Evolutionary conservation across 2,329 filamentous ascomycete genomes (phyloP).

Genomic region (Cryphonectria parasitica): DNA sequence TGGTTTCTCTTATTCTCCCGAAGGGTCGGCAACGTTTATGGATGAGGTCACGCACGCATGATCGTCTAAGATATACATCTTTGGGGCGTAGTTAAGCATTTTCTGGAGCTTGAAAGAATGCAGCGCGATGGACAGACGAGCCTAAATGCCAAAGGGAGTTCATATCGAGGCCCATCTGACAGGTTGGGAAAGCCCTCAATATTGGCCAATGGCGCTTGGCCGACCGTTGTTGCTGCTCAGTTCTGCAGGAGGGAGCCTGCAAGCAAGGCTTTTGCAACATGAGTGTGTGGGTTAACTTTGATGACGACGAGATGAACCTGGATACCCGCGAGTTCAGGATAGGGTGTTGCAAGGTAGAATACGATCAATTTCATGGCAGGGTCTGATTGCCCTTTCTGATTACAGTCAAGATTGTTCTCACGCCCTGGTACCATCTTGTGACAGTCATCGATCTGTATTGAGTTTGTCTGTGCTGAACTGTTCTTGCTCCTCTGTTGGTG

Average conservation of each 20-base stretch:
- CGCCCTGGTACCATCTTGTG: background rate
- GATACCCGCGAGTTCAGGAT: constrained; percentile 8
- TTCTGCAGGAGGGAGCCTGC: background rate
- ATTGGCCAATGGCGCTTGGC: background rate
- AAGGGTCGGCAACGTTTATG: background rate
- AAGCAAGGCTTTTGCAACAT: background rate
- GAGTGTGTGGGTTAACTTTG: background rate
- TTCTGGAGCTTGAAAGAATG: background rate
- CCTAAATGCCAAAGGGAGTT: background rate
- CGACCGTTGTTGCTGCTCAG: background rate
- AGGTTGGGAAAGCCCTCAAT: background rate
- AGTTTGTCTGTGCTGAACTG: background rate
- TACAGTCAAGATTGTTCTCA: background rate
- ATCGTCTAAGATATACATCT: background rate
- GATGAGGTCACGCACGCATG: background rate
- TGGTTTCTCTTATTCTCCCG: background rate
- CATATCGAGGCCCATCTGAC: background rate
- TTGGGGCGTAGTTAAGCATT: background rate
- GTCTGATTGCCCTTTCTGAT: background rate
- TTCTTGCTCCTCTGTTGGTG: background rate
- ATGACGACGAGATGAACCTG: background rate
- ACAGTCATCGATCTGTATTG: background rate
- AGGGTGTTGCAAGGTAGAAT: constrained; percentile 2
- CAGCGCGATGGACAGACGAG: background rate
- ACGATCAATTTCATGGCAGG: background rate